Evolutionary conservation across 169 alveolate genomes (phyloP).

Genomic region (Plasmodium gonderi): DNA sequence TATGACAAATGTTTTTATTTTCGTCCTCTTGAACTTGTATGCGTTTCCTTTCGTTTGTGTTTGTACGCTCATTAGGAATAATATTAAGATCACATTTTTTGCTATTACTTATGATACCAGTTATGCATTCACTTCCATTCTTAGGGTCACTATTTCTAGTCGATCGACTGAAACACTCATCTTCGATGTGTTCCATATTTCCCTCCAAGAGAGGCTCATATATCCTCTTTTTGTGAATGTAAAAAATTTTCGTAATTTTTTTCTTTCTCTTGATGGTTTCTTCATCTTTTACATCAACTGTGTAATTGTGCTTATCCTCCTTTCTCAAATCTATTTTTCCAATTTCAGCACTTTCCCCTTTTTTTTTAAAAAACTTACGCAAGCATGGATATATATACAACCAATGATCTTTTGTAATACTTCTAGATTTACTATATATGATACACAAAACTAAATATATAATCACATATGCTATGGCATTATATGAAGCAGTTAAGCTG

Average conservation of each 20-base stretch:
- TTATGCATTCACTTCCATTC: not conserved
- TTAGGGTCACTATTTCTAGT: not conserved
- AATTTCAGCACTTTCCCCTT: not conserved
- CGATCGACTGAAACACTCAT: not conserved
- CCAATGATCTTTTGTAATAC: constrained; percentile 48
- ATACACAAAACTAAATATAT: constrained; percentile 45
- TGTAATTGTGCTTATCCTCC: not conserved
- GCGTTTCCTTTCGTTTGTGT: not conserved
- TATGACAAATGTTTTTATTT: not conserved
- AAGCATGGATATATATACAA: constrained; percentile 52
- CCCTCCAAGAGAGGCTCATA: constrained; percentile 40
- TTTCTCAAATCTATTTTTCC: not conserved
- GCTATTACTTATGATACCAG: not conserved
- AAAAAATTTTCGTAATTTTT: constrained; percentile 19
- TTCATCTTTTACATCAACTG: not conserved
- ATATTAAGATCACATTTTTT: not conserved
- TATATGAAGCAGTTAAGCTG: constrained; percentile 65
- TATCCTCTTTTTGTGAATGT: constrained; percentile 43
- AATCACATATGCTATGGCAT: constrained; percentile 56
- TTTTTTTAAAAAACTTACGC: constrained; percentile 6
- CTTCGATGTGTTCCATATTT: not conserved
- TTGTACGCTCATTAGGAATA: not conserved
- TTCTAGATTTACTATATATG: not conserved
- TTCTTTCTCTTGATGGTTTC: constrained; percentile 2
- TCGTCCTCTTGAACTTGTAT: not conserved